Base-by-base conservation (phyloP, 2,329 filamentous ascomycete species). In the Coniella lustricola region DNA sequence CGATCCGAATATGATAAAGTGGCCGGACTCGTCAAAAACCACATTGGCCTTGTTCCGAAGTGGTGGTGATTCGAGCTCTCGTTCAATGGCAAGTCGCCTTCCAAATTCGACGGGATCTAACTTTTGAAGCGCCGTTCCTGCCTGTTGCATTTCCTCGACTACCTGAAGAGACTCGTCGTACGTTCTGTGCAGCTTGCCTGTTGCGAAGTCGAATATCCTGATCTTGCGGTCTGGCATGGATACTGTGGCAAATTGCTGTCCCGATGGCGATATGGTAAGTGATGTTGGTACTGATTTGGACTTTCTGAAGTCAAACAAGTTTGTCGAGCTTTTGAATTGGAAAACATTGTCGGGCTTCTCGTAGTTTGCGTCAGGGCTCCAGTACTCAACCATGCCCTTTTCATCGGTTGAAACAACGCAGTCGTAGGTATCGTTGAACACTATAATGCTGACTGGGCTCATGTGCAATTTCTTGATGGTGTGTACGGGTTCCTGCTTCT, bases 271-370 rank as follows among this genome's bases (percentile, higher is more conserved):
- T 40, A 98, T 78, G 0, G 86, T 87, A 42, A 98, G 73, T 10
- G 87, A 87, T 3, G 83, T 81, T 0, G 91, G 90, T 1, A 85
- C 79, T 0, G 90, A 87, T 65, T 95, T 97, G 44, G 87, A 79
- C 67, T 96, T 97, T 62, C 95, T 97, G 71, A 98, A 97, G 46
- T 95, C 91, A 61, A 97, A 98, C 1, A 98, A 75, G 60, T 87
- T 93, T 3, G 93, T 98, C 1, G 87, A 84, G 62, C 89, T 95
- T 69, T 98, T 98, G 69, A 90, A 87, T 56, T 88, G 79, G 63
- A 95, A 98, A 16, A 98, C 90, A 45, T 81, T 89, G 57, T 90
- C 84, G 0, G 93, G 93, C 66, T 97, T 96, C 60, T 95, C 89
- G 64, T 89, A 96, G 34, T 73, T 82, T 2, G 80, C 82, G 54